These are phyloP conservation scores for Nephelium lappaceum DNA, from an alignment of 345 rosid species.

Conservation along the genomic window DNA sequence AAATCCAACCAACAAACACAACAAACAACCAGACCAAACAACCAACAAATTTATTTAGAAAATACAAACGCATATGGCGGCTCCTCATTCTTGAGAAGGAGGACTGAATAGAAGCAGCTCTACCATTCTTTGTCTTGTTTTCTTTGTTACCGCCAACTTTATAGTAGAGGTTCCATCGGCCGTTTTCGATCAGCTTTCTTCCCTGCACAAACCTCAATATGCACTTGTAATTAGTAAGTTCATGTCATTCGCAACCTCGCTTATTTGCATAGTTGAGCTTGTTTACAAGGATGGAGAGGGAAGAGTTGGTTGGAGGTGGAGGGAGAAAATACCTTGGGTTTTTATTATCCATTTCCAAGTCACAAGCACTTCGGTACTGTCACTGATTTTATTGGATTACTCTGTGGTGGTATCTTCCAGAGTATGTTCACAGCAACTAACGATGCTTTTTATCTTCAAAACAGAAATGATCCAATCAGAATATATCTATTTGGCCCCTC, in stretches of 20 bases:
- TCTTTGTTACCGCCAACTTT: neutral
- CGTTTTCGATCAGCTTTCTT: constrained; percentile 19
- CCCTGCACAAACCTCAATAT: neutral
- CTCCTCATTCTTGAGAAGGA: no score
- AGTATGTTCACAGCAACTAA: neutral
- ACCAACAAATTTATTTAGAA: no score
- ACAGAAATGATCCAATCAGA: neutral
- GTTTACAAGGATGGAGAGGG: constrained; percentile 1
- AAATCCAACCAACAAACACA: no score
- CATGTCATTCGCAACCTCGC: constrained; percentile 10
- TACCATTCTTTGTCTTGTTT: no score
- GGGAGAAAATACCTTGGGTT: neutral
- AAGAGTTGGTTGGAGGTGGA: constrained; percentile 1
- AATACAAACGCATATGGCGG: no score
- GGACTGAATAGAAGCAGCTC: no score
- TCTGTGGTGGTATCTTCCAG: neutral
- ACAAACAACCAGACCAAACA: no score
- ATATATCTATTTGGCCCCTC: neutral
- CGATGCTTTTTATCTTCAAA: neutral
- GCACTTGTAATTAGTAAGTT: constrained; percentile 10
- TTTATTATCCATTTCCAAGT: neutral
- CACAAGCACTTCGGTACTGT: neutral
- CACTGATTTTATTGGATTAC: neutral
- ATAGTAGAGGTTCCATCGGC: constrained; percentile 11
- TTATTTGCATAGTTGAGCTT: constrained; percentile 9